Percentiles rank a stretch among this genome's conserved stretches.
These are phyloP conservation scores for Lipomyces yamadae DNA, from an alignment of 805 yeast species.

Conservation along the genomic window DNA sequence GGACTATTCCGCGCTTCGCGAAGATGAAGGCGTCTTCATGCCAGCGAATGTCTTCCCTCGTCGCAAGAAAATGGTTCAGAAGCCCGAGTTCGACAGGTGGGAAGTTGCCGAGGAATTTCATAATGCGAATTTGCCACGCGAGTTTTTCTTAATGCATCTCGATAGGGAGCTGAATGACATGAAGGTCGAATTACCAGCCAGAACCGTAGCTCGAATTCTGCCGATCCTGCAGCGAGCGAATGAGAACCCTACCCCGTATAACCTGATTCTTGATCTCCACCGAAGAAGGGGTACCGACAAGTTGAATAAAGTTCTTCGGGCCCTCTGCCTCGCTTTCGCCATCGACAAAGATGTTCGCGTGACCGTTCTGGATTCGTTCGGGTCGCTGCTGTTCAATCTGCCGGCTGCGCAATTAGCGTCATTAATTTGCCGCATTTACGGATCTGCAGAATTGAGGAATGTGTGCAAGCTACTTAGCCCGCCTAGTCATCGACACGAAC, in stretches of 20 bases:
- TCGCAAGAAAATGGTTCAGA: neutral
- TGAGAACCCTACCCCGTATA: conserved; percentile 20
- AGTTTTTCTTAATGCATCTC: conserved; percentile 17
- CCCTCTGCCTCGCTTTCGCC: conserved; percentile 15
- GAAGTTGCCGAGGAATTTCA: neutral
- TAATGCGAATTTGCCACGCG: conserved; percentile 20
- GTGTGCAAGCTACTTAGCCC: conserved; percentile 19
- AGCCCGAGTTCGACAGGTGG: conserved; percentile 1
- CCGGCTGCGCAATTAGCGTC: neutral
- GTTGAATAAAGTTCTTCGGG: neutral
- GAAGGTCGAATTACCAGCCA: conserved; percentile 2
- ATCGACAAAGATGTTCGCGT: neutral
- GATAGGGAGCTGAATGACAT: conserved; percentile 10
- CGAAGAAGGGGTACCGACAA: neutral
- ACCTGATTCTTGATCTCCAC: conserved; percentile 18
- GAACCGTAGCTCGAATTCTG: conserved; percentile 9
- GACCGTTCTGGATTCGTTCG: conserved; percentile 15
- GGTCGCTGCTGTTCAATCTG: conserved; percentile 4
- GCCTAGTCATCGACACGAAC: conserved; percentile 9
- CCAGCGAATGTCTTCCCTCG: neutral
- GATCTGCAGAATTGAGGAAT: conserved; percentile 3
- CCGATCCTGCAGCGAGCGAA: conserved; percentile 29
- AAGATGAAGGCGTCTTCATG: conserved; percentile 1
- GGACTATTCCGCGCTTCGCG: neutral
- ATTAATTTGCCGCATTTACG: conserved; percentile 7